Conservation (phyloP, 768 basidiomycete species). For the Suillus lakei region DNA sequence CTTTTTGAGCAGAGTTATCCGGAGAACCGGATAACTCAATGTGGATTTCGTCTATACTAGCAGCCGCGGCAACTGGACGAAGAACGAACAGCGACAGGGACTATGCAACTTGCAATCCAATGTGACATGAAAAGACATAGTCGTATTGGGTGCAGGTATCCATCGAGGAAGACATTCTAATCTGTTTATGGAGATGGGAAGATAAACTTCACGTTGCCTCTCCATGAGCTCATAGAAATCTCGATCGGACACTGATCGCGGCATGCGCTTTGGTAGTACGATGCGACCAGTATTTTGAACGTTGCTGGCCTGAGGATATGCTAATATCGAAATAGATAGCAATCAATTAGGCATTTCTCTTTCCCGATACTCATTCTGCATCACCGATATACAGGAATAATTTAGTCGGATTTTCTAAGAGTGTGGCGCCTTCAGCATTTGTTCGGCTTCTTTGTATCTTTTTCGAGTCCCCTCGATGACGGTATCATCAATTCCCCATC, state of each 20-base stretch:
- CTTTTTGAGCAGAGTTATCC: background rate
- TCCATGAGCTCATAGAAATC: conserved; percentile 69
- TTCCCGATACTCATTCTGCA: background rate
- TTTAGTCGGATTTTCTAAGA: background rate
- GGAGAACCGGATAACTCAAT: background rate
- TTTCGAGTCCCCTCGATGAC: conserved; percentile 78
- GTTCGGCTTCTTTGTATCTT: conserved; percentile 81
- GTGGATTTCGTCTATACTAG: conserved; percentile 36
- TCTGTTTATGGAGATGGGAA: conserved; percentile 46
- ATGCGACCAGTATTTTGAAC: conserved; percentile 75
- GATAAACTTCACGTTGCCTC: conserved; percentile 71
- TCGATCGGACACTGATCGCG: conserved; percentile 66
- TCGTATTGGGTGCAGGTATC: background rate
- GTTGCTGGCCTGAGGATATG: conserved; percentile 51
- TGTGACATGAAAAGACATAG: background rate
- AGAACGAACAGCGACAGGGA: background rate
- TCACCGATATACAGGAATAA: background rate
- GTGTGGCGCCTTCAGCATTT: conserved; percentile 48
- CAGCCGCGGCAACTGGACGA: conserved; percentile 65
- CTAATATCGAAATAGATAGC: conserved; percentile 20
- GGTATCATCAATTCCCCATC: conserved; percentile 77
- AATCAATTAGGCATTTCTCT: background rate
- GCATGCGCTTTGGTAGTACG: conserved; percentile 64
- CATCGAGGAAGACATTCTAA: background rate
- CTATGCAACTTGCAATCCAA: background rate